Base-by-base conservation (phyloP, 23 red algal genomes). In the Cyanidioschyzon merolae region DNA sequence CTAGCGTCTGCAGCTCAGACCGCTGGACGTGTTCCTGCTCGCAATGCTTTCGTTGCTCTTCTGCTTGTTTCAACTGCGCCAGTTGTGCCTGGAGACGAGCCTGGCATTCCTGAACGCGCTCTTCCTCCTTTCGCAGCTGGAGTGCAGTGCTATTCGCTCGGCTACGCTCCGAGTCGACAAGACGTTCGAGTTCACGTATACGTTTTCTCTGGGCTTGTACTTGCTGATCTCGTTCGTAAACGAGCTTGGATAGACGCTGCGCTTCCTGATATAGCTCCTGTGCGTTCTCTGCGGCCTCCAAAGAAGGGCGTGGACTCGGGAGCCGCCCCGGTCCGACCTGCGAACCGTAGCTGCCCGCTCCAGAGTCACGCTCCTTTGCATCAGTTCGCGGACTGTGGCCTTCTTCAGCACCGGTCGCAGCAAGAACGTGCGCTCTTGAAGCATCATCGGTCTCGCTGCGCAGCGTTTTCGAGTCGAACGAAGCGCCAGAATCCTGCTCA, bases 151-250 rank as follows among this genome's bases (percentile, higher is more conserved):
- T 80, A 34, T 95, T 80, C 1, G 89, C 37, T 2, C 58, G 58
- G 25, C 76, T 86, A 16, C 86, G 81, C 21, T 58, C 35, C 58
- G 89, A 82, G 74, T 85, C 84, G 29, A 86, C 34, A 1, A 58
- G 51, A 27, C 31, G 63, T 75, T 87, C 88, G 7, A 86, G 57
- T n/a, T 76, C 78, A 24, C 59, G 78, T 16, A 81, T 30, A 18
- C 59, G 59, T n/a, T 30, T 59, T 12, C 78, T 39, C 59, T 59
- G 1, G 12, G 58, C 76, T 3, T 84, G 79, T 27, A 75, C 79
- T 29, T 76, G 74, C 36, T 80, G 79, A 39, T 96, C 92, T 58
- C 83, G 77, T 25, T 96, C 92, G 25, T 83, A 74, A 24, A 96
- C 76, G 31, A 76, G 63, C 2, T 84, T 82, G 25, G 87, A 90